Base-by-base conservation (phyloP, 768 basidiomycete species). In the Albatrellus ellisii region DNA sequence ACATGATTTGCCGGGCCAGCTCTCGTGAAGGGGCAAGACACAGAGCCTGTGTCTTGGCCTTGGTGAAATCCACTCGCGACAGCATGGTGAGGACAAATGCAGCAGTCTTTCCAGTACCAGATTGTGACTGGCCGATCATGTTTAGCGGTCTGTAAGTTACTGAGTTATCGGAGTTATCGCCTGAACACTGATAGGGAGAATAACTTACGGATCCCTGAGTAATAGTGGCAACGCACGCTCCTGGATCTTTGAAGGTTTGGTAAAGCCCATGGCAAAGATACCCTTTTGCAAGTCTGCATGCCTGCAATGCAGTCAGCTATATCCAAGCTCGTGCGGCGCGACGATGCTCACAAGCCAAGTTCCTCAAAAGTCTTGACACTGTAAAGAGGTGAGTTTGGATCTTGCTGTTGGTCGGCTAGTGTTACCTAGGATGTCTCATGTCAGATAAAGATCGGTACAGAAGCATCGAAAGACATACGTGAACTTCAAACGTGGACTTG, bases 41-140 rank as follows among this genome's bases (percentile, higher is more conserved):
- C 38, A 99, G 66, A 3, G 94, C 95, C 86, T 97, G 94, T 18
- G 91, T 83, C 48, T 81, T 79, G 49, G 83, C 73, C 34, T 78
- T 65, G 17, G 74, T 68, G 52, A 82, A 92, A 61, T 97, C 89
- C 36, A 98, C 72, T 29, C 94, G 79, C 57, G 85, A 91, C 12
- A 98, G 72, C 92, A 99, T 98, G 9, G 94, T 92, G 37, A 99
- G 69, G 10, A 91, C 88, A 59, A 99, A 99, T 8, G 95, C 95
- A 4, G 95, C 95, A 2, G 95, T 98, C 67, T 99, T 99, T 37
- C 95, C 95, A 7, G 95, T 99, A 28, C 95, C 95, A 26, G 95
- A 98, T 56, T 99, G 95, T 39, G 92, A 98, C 64, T 99, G 95
- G 14, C 91, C 95, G 56, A 98, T 98, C 83, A 98, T 92, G 62